phyloP scores from a whole-genome alignment of 192 early-diverging fungal species.

The Funneliformis geosporum region DNA sequence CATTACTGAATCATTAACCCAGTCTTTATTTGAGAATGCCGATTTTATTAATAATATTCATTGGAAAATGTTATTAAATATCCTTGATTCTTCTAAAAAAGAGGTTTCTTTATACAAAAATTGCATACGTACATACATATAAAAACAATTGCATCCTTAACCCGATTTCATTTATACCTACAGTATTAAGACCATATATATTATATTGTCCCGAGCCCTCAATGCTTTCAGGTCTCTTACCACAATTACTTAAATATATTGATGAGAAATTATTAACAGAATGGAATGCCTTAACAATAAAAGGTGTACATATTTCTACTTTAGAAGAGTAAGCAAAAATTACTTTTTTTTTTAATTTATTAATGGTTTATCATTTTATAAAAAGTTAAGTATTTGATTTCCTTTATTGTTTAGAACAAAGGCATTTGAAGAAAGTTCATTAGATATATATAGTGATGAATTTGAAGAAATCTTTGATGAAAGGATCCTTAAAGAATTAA shows the following conservation, averaged over 20 bases:
- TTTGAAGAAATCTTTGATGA: slow-evolving; percentile 29
- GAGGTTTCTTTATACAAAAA: background rate
- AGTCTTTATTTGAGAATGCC: slow-evolving; percentile 41
- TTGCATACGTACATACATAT: too few relatives aligned
- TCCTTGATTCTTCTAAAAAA: background rate
- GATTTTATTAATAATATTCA: slow-evolving; percentile 38
- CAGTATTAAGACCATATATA: slow-evolving; percentile 35
- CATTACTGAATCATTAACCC: slow-evolving; percentile 29
- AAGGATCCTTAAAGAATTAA: slow-evolving; percentile 19
- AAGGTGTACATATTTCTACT: slow-evolving; percentile 32
- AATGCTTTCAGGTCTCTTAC: slow-evolving; percentile 36
- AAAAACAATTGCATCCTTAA: background rate
- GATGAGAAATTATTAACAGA: slow-evolving; percentile 37
- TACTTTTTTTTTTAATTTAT: too few relatives aligned
- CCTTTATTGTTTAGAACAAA: background rate
- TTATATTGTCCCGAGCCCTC: slow-evolving; percentile 35
- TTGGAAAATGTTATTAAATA: slow-evolving; percentile 23
- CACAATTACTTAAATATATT: slow-evolving; percentile 38
- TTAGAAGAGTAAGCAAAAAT: background rate
- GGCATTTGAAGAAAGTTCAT: background rate
- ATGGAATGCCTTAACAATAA: slow-evolving; percentile 36
- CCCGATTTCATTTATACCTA: slow-evolving; percentile 31
- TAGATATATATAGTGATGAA: background rate
- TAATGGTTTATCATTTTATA: background rate
- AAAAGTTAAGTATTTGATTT: background rate